A percentile compares a stretch with the other conserved stretches of the same genome.
Conservation (phyloP, 2,329 filamentous ascomycete genomes). For the Gnomoniopsis sp. region DNA sequence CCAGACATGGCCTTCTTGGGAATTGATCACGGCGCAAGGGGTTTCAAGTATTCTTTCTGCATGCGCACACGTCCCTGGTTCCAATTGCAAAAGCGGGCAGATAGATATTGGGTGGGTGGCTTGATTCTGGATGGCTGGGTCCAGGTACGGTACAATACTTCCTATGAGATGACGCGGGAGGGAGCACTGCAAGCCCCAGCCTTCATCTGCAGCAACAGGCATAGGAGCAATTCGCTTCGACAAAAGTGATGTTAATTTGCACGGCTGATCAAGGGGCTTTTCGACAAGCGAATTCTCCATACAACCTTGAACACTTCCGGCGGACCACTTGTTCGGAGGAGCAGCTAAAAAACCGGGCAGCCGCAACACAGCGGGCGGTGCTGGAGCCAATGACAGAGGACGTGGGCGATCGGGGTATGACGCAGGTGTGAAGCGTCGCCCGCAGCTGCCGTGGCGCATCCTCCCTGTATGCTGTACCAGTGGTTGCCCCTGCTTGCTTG, state of each 20-base stretch:
- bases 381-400: background rate
- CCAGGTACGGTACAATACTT: no score
- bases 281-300: no score
- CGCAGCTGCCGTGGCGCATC: no score
- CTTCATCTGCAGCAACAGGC: background rate
- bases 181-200: background rate
- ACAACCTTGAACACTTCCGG: background rate
- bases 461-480: no score
- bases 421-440: background rate
- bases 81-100: no score
- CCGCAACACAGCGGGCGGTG: background rate
- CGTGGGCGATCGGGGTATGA: background rate
- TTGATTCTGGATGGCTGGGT: background rate
- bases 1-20: no score
- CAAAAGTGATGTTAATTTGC: background rate
- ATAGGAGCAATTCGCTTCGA: background rate
- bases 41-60: no score
- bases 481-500: no score
- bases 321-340: background rate
- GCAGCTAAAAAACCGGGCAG: slow-evolving; percentile 1
- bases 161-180: background rate
- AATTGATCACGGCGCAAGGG: no score
- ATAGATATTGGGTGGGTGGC: no score
- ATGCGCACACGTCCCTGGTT: no score
- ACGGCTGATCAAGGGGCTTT: background rate